A percentile compares a stretch with the other conserved stretches of the same genome.
Evolutionary conservation across 352 stramenopile genomes (phyloP).

Genomic region (Globisporangium okanoganense): DNA sequence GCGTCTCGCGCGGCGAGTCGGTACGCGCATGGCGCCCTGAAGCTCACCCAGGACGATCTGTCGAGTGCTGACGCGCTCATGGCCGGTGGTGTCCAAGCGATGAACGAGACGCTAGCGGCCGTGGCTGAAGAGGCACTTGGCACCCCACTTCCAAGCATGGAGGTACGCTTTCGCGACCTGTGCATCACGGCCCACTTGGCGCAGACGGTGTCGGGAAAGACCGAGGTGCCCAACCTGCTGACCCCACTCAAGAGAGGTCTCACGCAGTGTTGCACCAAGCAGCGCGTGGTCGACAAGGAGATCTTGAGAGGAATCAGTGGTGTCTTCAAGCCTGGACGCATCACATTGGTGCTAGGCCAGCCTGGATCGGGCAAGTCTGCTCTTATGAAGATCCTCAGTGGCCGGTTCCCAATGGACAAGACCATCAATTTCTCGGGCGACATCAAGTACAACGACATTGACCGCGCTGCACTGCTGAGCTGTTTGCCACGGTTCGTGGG

Average conservation of each 20-base stretch:
- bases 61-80: conserved; percentile 44
- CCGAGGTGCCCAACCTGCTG: conserved; percentile 25
- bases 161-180: conserved; percentile 51
- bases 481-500: conserved; percentile 30
- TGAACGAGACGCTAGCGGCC: conserved; percentile 44
- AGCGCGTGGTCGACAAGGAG: conserved; percentile 20
- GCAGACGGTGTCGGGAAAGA: conserved; percentile 4
- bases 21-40: conserved; percentile 5
- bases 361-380: conserved; percentile 39
- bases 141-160: conserved; percentile 40
- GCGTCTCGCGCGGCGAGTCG: conserved; percentile 3
- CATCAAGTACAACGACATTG: conserved; percentile 42
- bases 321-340: conserved; percentile 21
- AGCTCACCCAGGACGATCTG: conserved; percentile 26
- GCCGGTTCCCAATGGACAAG: conserved; percentile 37
- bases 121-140: conserved; percentile 37
- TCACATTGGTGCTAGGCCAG: conserved; percentile 24
- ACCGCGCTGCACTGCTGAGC: conserved; percentile 19
- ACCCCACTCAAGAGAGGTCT: conserved; percentile 11
- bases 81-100: conserved; percentile 37
- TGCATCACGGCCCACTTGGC: conserved; percentile 28
- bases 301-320: conserved; percentile 23
- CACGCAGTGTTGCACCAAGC: conserved; percentile 14
- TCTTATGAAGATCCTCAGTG: conserved; percentile 37
- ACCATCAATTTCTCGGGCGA: conserved; percentile 33